Evolutionary conservation across 345 rosid genomes (phyloP).

Genomic region (Eucalyptus polybractea): DNA sequence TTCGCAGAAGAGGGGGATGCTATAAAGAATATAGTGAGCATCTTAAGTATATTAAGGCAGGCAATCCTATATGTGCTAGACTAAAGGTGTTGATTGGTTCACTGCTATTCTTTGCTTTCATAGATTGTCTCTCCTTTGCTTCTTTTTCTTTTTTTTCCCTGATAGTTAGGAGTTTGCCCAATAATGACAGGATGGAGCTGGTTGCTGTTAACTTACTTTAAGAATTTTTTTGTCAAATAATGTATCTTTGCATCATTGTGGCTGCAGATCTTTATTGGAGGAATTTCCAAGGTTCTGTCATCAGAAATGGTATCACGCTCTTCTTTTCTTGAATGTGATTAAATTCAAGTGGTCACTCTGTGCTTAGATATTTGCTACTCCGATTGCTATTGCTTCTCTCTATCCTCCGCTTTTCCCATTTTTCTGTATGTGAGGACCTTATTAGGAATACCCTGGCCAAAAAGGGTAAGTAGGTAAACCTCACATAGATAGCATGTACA

Average conservation of each 20-base stretch:
- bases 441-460: background rate
- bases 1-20: background rate
- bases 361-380: background rate
- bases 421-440: background rate
- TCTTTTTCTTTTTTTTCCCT: background rate
- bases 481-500: background rate
- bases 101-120: background rate
- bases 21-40: background rate
- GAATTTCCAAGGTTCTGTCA: conserved; percentile 60
- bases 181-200: background rate
- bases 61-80: background rate
- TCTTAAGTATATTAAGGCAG: background rate
- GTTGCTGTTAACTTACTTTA: background rate
- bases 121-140: background rate
- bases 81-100: background rate
- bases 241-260: background rate
- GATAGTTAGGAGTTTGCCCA: background rate
- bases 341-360: background rate
- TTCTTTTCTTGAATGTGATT: background rate
- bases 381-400: background rate
- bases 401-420: background rate
- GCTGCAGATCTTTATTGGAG: conserved; percentile 86
- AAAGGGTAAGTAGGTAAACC: background rate
- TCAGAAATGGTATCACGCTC: conserved; percentile 61
- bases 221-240: background rate